These are phyloP conservation scores for Cenococcum geophilum DNA, from an alignment of 495 filamentous ascomycete species.

Conservation along the genomic window DNA sequence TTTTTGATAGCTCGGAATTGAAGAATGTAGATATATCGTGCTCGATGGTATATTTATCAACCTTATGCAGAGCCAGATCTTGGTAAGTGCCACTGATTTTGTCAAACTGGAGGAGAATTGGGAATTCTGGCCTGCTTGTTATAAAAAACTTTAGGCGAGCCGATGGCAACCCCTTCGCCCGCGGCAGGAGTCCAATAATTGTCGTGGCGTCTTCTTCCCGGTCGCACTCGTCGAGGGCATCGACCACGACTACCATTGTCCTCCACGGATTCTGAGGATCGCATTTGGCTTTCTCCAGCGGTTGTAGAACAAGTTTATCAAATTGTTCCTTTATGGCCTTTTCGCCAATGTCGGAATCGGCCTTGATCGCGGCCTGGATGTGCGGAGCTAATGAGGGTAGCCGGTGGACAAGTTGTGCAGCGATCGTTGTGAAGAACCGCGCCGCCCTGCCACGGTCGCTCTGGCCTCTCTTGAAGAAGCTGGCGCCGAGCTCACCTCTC, in stretches of 20 bases:
- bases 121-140: slow-evolving; percentile 37
- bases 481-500: slow-evolving; percentile 10
- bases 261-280: neutral
- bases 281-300: neutral
- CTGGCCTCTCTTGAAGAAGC: slow-evolving; percentile 27
- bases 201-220: slow-evolving; percentile 16
- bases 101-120: slow-evolving; percentile 21
- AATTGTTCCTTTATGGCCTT: slow-evolving; percentile 8
- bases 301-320: neutral
- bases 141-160: slow-evolving; percentile 31
- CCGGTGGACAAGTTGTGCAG: slow-evolving; percentile 7
- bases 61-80: slow-evolving; percentile 34
- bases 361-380: slow-evolving; percentile 9
- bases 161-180: slow-evolving; percentile 15
- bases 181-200: slow-evolving; percentile 31
- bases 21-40: slow-evolving; percentile 38
- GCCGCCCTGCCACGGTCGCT: slow-evolving; percentile 15
- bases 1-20: slow-evolving; percentile 6
- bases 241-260: slow-evolving; percentile 30
- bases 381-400: slow-evolving; percentile 2
- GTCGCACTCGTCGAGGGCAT: slow-evolving; percentile 38
- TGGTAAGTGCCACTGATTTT: slow-evolving; percentile 11
- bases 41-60: slow-evolving; percentile 30
- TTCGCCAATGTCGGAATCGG: neutral
- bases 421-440: slow-evolving; percentile 25